Evolutionary conservation across 164 flowering plant species (phyloP).

Genomic region (Platanus orientalis): DNA sequence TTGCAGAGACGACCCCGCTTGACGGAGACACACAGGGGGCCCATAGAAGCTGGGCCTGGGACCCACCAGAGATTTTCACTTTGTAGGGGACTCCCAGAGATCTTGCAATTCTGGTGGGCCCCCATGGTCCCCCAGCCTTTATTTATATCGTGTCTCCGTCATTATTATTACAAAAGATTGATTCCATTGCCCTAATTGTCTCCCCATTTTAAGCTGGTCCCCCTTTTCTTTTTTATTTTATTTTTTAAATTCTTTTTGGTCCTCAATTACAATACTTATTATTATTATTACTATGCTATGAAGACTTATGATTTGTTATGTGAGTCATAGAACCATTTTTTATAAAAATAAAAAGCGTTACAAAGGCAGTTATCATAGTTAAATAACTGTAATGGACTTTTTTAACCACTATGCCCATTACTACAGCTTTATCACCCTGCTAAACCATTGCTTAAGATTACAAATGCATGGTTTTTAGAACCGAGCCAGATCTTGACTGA

Average conservation of each 20-base stretch:
- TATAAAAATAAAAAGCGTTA: neutral
- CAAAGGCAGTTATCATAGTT: neutral
- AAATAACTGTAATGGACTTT: too few species aligned
- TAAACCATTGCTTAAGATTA: too few species aligned
- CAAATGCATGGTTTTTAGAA: too few species aligned
- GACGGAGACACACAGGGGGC: neutral
- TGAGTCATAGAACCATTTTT: neutral
- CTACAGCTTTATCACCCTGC: too few species aligned
- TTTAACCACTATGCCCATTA: too few species aligned
- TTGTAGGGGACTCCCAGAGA: neutral
- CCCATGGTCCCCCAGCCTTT: neutral
- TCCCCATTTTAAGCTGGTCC: neutral
- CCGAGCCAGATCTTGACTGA: too few species aligned
- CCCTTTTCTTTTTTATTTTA: neutral
- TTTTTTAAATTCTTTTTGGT: neutral
- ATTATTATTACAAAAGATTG: constrained; percentile 2
- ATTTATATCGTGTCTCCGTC: constrained; percentile 5
- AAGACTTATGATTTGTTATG: neutral
- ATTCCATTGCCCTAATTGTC: neutral
- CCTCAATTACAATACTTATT: constrained; percentile 7
- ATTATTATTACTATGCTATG: constrained; percentile 10
- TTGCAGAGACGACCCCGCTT: neutral
- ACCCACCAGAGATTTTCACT: neutral
- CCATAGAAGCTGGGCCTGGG: neutral
- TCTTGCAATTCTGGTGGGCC: neutral